phyloP scores from a whole-genome alignment of 2,329 filamentous ascomycete species.

The Fusarium scirpi region DNA sequence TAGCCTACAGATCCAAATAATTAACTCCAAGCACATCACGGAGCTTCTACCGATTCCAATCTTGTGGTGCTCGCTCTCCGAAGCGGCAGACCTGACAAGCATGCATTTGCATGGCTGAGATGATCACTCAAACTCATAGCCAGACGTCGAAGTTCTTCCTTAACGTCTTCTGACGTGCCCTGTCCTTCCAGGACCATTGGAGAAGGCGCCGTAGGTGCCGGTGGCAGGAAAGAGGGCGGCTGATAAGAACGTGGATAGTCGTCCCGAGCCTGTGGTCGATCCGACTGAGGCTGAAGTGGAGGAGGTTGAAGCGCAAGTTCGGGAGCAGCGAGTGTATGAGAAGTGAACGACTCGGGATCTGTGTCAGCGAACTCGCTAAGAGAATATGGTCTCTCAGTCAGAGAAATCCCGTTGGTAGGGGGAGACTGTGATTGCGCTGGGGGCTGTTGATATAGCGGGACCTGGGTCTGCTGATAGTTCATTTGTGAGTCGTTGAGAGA shows the following conservation, averaged over 20 bases:
- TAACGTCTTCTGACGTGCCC: conserved; percentile 63
- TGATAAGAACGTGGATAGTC: conserved; percentile 29
- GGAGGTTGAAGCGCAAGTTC: conserved; percentile 39
- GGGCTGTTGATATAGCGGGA: conserved; percentile 29
- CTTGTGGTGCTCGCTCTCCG: conserved; percentile 51
- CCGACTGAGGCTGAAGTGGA: conserved; percentile 40
- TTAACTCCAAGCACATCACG: conserved; percentile 14
- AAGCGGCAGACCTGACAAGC: conserved; percentile 57
- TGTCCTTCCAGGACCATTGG: conserved; percentile 66
- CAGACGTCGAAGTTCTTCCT: conserved; percentile 63
- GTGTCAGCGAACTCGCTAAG: conserved; percentile 57
- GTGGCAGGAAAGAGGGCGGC: conserved; percentile 45
- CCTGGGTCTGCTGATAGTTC: conserved; percentile 38
- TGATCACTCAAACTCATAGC: conserved; percentile 64
- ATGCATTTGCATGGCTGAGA: conserved; percentile 59
- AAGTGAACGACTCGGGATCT: conserved; percentile 53
- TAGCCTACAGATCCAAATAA: not conserved
- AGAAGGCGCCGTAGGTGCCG: conserved; percentile 60
- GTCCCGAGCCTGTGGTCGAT: conserved; percentile 34
- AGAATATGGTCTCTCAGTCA: conserved; percentile 52
- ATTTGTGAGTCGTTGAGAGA: conserved; percentile 42
- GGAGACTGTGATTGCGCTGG: conserved; percentile 15
- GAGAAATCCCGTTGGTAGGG: conserved; percentile 29
- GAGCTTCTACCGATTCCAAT: conserved; percentile 43
- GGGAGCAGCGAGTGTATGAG: conserved; percentile 49